Conservation (phyloP, 805 yeast species). For the Wickerhamomyces bovis region DNA sequence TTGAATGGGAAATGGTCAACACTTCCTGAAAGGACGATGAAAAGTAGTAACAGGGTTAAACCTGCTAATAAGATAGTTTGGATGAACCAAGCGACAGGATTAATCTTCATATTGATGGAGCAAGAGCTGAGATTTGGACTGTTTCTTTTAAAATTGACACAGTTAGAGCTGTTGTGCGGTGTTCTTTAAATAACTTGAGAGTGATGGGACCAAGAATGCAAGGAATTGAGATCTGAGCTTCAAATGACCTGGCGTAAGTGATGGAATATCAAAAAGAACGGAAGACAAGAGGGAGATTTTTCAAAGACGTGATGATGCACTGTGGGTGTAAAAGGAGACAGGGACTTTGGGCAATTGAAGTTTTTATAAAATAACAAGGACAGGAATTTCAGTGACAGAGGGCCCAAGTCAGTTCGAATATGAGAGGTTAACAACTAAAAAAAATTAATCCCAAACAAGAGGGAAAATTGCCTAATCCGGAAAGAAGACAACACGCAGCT, state of each 20-base stretch:
- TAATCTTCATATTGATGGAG: constrained; percentile 4
- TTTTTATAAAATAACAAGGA: background rate
- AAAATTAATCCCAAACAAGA: background rate
- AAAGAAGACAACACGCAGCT: background rate
- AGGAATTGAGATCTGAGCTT: background rate
- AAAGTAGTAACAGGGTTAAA: constrained; percentile 43
- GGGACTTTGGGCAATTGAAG: background rate
- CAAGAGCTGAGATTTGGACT: no score
- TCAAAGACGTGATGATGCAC: no score
- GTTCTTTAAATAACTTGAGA: background rate
- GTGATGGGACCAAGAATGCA: background rate
- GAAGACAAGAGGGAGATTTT: no score
- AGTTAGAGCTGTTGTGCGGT: no score
- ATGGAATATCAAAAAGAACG: background rate
- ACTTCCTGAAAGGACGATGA: constrained; percentile 61
- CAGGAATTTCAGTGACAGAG: background rate
- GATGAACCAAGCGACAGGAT: constrained; percentile 5
- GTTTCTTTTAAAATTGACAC: no score
- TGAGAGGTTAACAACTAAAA: background rate
- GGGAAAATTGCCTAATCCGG: background rate
- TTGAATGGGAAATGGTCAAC: constrained; percentile 53
- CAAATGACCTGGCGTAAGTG: background rate
- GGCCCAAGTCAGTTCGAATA: background rate
- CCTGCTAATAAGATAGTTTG: constrained; percentile 19
- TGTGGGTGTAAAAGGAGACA: no score